A percentile compares a stretch with the other conserved stretches of the same genome.
These are phyloP conservation scores for Macrophomina phaseolina DNA, from an alignment of 2,329 filamentous ascomycete species.

Conservation along the genomic window DNA sequence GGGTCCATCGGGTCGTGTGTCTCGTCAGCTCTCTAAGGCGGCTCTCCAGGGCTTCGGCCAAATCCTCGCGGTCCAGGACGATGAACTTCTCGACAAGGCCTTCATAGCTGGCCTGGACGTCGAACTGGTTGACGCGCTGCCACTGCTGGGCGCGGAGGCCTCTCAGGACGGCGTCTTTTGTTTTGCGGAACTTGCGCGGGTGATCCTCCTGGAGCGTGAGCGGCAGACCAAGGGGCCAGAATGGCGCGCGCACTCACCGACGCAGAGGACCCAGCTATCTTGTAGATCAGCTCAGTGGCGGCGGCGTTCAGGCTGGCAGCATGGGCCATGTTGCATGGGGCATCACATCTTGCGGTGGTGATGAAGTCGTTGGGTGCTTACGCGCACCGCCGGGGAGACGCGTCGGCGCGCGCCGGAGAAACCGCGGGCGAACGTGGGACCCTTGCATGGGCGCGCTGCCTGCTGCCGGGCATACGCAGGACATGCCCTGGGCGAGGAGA, in stretches of 20 bases:
- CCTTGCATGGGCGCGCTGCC: not conserved
- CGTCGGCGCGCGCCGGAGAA: conserved; percentile 9
- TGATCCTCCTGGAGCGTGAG: conserved; percentile 31
- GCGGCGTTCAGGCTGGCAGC: conserved; percentile 68
- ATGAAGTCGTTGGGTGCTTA: conserved; percentile 16
- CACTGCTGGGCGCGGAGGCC: conserved; percentile 49
- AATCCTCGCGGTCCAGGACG: conserved; percentile 76
- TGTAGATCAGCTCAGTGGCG: conserved; percentile 72
- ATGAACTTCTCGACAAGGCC: conserved; percentile 83
- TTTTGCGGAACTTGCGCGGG: conserved; percentile 39
- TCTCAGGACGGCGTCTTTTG: conserved; percentile 47
- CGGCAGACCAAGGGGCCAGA: too few species aligned
- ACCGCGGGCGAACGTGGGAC: not conserved
- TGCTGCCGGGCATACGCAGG: not conserved
- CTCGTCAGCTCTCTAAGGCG: conserved; percentile 66
- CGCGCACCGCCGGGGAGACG: conserved; percentile 16
- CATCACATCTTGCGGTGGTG: conserved; percentile 1
- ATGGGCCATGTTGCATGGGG: conserved; percentile 68
- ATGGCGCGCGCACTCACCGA: not conserved
- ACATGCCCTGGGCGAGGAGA: not conserved
- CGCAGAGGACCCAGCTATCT: conserved; percentile 59
- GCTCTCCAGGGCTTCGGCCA: conserved; percentile 71
- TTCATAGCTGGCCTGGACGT: conserved; percentile 47
- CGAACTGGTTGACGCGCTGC: conserved; percentile 56
- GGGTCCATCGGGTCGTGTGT: conserved; percentile 68